Conservation (phyloP, 2,329 filamentous ascomycete species). For the Fusarium falciforme region DNA sequence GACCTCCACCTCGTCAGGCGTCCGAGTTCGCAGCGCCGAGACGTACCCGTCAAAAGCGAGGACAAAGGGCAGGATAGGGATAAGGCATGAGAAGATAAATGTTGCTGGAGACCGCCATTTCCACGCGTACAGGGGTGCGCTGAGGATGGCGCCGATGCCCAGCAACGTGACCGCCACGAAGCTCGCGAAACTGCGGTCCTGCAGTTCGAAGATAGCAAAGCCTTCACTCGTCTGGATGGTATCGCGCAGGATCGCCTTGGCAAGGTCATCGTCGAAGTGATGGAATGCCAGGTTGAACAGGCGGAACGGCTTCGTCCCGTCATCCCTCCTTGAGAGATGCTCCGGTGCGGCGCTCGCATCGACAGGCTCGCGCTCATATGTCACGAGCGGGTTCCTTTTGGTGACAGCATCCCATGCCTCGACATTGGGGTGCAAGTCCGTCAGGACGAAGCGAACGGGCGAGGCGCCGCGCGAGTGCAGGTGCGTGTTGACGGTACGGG, state of each 20-base stretch:
- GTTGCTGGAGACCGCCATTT: conserved; percentile 64
- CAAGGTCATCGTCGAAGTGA: conserved; percentile 76
- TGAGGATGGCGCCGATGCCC: conserved; percentile 62
- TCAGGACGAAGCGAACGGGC: conserved; percentile 70
- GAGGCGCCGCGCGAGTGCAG: conserved; percentile 41
- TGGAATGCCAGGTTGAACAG: conserved; percentile 82
- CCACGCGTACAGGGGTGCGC: conserved; percentile 65
- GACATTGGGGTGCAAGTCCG: conserved; percentile 73
- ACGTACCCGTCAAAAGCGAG: conserved; percentile 77
- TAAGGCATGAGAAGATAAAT: conserved; percentile 73
- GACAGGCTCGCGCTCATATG: conserved; percentile 69
- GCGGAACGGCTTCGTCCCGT: conserved; percentile 68
- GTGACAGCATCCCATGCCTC: conserved; percentile 68
- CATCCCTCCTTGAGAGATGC: conserved; percentile 54
- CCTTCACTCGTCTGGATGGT: conserved; percentile 73
- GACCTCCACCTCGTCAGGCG: conserved; percentile 70
- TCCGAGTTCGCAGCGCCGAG: conserved; percentile 75
- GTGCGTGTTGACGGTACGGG: conserved; percentile 66
- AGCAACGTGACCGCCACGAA: conserved; percentile 65
- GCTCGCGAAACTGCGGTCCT: conserved; percentile 69
- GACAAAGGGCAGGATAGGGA: conserved; percentile 76
- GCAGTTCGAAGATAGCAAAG: conserved; percentile 80
- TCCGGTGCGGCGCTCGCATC: conserved; percentile 73
- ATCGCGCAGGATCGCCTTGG: conserved; percentile 70
- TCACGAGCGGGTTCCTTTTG: conserved; percentile 65